Evolutionary conservation across 2,329 filamentous ascomycete genomes (phyloP).

Genomic region (Ambrosiella xylebori): DNA sequence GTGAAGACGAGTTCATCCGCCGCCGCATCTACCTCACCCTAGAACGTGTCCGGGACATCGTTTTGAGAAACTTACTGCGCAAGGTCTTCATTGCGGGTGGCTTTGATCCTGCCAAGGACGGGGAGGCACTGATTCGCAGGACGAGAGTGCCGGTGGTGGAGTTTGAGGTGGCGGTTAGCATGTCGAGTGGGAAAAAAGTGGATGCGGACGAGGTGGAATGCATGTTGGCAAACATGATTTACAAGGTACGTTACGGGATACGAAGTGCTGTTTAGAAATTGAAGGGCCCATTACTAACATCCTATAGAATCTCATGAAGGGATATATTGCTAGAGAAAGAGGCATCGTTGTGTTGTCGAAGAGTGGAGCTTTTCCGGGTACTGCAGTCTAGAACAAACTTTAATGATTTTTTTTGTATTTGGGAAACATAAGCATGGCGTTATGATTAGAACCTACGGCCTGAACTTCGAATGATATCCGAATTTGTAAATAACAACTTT

Average conservation of each 20-base stretch:
- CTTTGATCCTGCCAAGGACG: conserved; percentile 60
- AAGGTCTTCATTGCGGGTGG: conserved; percentile 81
- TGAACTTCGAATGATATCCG: not conserved
- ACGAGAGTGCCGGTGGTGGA: conserved; percentile 70
- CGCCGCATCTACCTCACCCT: conserved; percentile 87
- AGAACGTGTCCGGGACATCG: conserved; percentile 80
- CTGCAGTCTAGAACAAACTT: conserved; percentile 37
- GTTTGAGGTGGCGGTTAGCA: conserved; percentile 67
- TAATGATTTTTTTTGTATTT: not conserved
- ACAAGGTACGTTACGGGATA: conserved; percentile 50
- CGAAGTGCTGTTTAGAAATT: too few relatives aligned
- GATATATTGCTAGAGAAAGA: conserved; percentile 84
- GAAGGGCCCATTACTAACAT: not conserved
- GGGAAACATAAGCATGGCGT: too few relatives aligned
- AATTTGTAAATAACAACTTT: not conserved
- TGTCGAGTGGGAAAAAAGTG: conserved; percentile 49
- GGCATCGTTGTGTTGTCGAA: conserved; percentile 88
- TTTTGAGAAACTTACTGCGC: conserved; percentile 74
- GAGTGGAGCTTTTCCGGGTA: conserved; percentile 82
- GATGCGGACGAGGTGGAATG: conserved; percentile 94
- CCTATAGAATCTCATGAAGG: conserved; percentile 76
- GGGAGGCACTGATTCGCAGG: conserved; percentile 45
- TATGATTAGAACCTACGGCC: too few relatives aligned
- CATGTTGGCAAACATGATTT: conserved; percentile 87
- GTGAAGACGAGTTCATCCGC: conserved; percentile 86